A percentile compares a stretch with the other conserved stretches of the same genome.
These are phyloP conservation scores for Aspergillus coremiiformis DNA, from an alignment of 495 filamentous ascomycete genomes.

Conservation along the genomic window DNA sequence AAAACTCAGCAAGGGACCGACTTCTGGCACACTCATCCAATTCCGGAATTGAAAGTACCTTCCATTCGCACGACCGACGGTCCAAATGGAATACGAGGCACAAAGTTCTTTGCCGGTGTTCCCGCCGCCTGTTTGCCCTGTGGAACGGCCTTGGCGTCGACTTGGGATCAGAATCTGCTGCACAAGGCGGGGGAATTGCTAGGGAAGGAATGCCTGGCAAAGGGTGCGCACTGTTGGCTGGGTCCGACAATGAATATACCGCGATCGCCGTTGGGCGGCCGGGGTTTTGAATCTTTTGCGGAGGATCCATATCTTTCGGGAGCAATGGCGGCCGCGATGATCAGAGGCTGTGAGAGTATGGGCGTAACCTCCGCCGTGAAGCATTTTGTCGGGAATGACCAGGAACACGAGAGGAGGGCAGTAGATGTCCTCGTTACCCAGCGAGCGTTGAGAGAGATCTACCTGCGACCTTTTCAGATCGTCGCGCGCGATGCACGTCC, in stretches of 20 bases:
- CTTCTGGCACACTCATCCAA: conserved; percentile 64
- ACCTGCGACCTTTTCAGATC: conserved; percentile 65
- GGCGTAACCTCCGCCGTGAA: conserved; percentile 56
- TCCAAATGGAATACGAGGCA: conserved; percentile 60
- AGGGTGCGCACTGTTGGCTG: conserved; percentile 57
- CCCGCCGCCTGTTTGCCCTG: conserved; percentile 56
- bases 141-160: conserved; percentile 55
- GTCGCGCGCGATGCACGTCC: conserved; percentile 54
- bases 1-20: conserved; percentile 32
- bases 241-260: conserved; percentile 70
- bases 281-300: conserved; percentile 64
- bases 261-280: conserved; percentile 59
- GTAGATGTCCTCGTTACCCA: conserved; percentile 56
- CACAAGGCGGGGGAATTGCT: conserved; percentile 47
- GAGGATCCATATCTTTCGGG: conserved; percentile 64
- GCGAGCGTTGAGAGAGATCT: conserved; percentile 65
- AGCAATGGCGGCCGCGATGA: conserved; percentile 49
- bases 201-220: conserved; percentile 54
- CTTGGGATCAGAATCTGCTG: conserved; percentile 54
- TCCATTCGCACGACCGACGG: conserved; percentile 57
- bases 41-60: conserved; percentile 57
- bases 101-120: conserved; percentile 54
- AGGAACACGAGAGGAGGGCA: conserved; percentile 56
- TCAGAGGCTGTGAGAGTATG: conserved; percentile 55
- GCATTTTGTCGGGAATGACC: conserved; percentile 68